These are phyloP conservation scores for Datura wrightii DNA, from an alignment of 257 asterid genomes.

Conservation along the genomic window DNA sequence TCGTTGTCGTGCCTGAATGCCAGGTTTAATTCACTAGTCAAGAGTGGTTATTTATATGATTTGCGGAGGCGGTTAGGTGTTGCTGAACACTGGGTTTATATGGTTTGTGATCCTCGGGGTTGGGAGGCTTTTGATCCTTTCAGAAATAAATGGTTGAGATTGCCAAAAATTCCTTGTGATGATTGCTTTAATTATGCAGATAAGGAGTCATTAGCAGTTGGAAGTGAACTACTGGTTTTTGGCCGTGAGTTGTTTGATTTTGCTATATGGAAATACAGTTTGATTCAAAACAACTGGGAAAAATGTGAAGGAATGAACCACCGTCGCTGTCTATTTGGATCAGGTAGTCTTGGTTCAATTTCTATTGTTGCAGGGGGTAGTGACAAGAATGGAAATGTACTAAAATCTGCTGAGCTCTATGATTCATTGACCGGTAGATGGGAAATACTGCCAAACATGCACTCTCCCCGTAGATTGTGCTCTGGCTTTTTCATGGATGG, in stretches of 20 bases:
- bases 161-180: conserved; percentile 86
- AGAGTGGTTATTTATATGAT: conserved; percentile 73
- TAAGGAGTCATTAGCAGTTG: conserved; percentile 85
- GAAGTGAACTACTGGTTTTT: conserved; percentile 76
- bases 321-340: conserved; percentile 84
- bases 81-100: conserved; percentile 86
- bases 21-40: conserved; percentile 59
- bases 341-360: conserved; percentile 69
- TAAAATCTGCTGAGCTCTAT: conserved; percentile 82
- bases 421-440: conserved; percentile 69
- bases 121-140: conserved; percentile 94
- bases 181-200: conserved; percentile 83
- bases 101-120: conserved; percentile 92
- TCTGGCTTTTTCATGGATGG: conserved; percentile 87
- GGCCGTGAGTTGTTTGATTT: conserved; percentile 83
- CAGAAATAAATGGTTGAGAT: conserved; percentile 70
- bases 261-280: conserved; percentile 84
- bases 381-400: conserved; percentile 70
- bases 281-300: conserved; percentile 57
- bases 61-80: conserved; percentile 66
- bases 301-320: conserved; percentile 75
- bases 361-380: conserved; percentile 85
- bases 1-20: conserved; percentile 64
- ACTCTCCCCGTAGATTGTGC: conserved; percentile 77
- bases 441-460: conserved; percentile 87